Evolutionary conservation across 2,329 filamentous ascomycete genomes (phyloP).

Genomic region (Truncatella angustata): DNA sequence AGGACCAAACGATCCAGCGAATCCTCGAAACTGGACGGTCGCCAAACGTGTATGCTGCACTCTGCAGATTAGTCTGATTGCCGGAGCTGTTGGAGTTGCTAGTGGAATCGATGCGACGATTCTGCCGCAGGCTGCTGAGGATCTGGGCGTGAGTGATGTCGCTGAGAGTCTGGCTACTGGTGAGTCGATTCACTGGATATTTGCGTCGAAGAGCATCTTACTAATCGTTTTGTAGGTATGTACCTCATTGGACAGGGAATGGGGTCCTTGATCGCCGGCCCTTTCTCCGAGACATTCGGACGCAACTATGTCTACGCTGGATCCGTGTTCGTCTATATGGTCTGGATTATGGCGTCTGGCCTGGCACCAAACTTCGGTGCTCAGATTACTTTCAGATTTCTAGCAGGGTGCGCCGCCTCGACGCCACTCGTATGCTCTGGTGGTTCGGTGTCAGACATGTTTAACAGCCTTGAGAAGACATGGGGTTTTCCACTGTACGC

Average conservation of each 20-base stretch:
- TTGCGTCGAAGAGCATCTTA: too few species aligned
- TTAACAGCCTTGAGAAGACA: conserved; percentile 31
- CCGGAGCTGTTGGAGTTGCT: conserved; percentile 47
- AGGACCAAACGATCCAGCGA: conserved; percentile 31
- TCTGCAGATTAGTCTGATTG: conserved; percentile 43
- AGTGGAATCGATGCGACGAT: conserved; percentile 52
- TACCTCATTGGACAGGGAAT: conserved; percentile 36
- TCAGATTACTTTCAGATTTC: conserved; percentile 43
- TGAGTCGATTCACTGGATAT: conserved; percentile 13
- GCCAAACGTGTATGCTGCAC: conserved; percentile 35
- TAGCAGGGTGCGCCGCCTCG: conserved; percentile 44
- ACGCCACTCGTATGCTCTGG: conserved; percentile 41
- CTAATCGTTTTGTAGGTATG: conserved; percentile 21
- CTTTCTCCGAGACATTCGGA: conserved; percentile 37
- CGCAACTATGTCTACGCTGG: conserved; percentile 32
- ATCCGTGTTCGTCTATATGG: conserved; percentile 37
- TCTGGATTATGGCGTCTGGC: conserved; percentile 42
- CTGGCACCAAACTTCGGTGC: conserved; percentile 39
- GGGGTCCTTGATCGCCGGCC: conserved; percentile 35
- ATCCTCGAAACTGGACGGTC: conserved; percentile 36
- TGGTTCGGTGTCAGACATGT: conserved; percentile 40
- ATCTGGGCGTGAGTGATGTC: conserved; percentile 48
- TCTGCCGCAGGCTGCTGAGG: conserved; percentile 39
- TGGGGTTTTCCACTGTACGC: conserved; percentile 45
- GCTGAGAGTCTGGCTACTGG: conserved; percentile 48